phyloP scores from a whole-genome alignment of 2,329 filamentous ascomycete genomes.

The Monosporascus sp. region DNA sequence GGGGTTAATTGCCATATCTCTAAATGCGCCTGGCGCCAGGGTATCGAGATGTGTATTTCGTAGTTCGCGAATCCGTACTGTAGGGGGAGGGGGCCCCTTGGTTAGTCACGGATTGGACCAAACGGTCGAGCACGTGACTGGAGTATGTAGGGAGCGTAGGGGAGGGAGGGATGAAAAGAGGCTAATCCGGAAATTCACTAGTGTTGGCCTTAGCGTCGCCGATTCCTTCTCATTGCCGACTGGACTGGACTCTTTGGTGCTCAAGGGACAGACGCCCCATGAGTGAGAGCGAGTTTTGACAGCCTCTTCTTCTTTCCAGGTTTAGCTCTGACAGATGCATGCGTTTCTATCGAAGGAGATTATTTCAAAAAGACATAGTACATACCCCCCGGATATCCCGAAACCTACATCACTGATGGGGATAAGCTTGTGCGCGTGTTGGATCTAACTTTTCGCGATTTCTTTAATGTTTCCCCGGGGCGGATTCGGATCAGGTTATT shows the following conservation, averaged over 20 bases:
- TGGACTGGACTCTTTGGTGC: not conserved
- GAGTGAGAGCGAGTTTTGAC: not conserved
- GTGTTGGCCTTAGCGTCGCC: not conserved
- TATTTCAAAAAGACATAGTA: not conserved
- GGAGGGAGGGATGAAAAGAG: not conserved
- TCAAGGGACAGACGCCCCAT: not conserved
- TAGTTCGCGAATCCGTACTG: no score
- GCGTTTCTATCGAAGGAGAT: not conserved
- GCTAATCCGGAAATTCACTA: not conserved
- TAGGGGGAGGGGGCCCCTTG: no score
- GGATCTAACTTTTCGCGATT: not conserved
- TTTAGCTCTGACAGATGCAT: not conserved
- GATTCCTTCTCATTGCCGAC: not conserved
- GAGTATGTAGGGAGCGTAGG: not conserved
- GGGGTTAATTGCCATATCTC: no score
- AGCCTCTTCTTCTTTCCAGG: not conserved
- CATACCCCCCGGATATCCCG: no score
- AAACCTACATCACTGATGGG: no score
- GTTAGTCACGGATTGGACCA: not conserved
- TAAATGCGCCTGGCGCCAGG: no score
- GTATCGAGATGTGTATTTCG: no score
- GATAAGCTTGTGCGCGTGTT: no score
- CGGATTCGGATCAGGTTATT: conserved; percentile 7
- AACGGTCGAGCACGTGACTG: not conserved
- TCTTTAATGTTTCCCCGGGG: conserved; percentile 7